Percentiles rank a stretch among this genome's conserved stretches.
Evolutionary conservation across 148 eudicot genomes (phyloP).

Genomic region (Cornus florida): DNA sequence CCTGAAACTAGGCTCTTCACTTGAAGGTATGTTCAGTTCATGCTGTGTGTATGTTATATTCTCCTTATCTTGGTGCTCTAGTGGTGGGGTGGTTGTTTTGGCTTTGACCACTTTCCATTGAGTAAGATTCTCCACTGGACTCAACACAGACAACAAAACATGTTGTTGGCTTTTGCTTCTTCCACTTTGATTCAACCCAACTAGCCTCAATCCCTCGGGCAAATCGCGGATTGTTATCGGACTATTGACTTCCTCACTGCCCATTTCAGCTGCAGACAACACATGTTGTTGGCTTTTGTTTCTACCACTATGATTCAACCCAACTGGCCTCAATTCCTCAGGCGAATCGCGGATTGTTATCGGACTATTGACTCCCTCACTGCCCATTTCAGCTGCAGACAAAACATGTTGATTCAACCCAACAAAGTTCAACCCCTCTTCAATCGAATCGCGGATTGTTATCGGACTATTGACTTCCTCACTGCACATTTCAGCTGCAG

Average conservation of each 20-base stretch:
- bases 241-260: slow-evolving; percentile 9
- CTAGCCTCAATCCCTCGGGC: neutral
- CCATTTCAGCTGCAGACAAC: neutral
- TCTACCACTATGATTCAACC: neutral
- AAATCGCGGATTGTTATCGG: neutral
- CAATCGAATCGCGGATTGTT: neutral
- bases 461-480: slow-evolving; percentile 16
- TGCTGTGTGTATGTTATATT: slow-evolving; percentile 18
- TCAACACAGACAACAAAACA: slow-evolving; percentile 32
- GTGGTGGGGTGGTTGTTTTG: slow-evolving; percentile 18
- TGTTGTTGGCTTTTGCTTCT: slow-evolving; percentile 6
- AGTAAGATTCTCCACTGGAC: slow-evolving; percentile 55
- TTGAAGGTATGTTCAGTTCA: neutral
- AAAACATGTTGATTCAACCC: neutral
- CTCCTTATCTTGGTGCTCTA: slow-evolving; percentile 44
- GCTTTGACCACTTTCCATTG: slow-evolving; percentile 50
- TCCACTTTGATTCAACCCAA: neutral
- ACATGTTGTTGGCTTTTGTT: neutral
- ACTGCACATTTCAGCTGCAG: too few species aligned
- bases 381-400: neutral
- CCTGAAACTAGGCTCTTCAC: slow-evolving; percentile 26
- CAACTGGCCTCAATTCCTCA: neutral
- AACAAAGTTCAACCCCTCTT: neutral
- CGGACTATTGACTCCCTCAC: slow-evolving; percentile 7
- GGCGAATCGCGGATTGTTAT: neutral